phyloP scores from a whole-genome alignment of 2,329 filamentous ascomycete genomes.

The Moelleriella libera region DNA sequence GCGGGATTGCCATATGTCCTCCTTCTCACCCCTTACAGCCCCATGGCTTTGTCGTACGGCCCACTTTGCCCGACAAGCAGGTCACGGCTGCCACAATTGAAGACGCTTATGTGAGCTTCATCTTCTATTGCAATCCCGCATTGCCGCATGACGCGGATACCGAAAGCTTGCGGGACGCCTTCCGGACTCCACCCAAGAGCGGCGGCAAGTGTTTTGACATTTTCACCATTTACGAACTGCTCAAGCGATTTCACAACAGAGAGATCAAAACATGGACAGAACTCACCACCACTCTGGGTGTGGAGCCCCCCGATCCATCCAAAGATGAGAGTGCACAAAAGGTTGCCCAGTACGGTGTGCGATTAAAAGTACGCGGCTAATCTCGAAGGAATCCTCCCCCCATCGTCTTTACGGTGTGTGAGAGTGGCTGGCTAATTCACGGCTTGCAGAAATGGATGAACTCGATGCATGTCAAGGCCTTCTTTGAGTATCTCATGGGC shows the following conservation, averaged over 20 bases:
- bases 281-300: slow-evolving; percentile 72
- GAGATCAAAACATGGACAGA: slow-evolving; percentile 92
- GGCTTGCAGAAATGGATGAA: slow-evolving; percentile 73
- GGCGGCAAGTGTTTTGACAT: slow-evolving; percentile 78
- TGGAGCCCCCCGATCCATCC: slow-evolving; percentile 66
- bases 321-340: slow-evolving; percentile 67
- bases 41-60: slow-evolving; percentile 6
- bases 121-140: slow-evolving; percentile 81
- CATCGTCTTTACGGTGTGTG: not conserved
- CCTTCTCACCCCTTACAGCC: not conserved
- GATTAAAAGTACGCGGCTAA: slow-evolving; percentile 55
- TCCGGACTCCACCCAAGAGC: slow-evolving; percentile 69
- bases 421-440: not conserved
- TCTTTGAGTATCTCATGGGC: slow-evolving; percentile 78
- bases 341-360: slow-evolving; percentile 86
- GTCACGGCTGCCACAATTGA: slow-evolving; percentile 61
- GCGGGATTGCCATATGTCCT: not conserved
- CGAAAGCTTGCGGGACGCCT: slow-evolving; percentile 56
- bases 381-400: not conserved
- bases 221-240: slow-evolving; percentile 53
- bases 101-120: slow-evolving; percentile 70
- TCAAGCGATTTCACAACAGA: slow-evolving; percentile 62
- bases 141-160: slow-evolving; percentile 56
- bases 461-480: slow-evolving; percentile 87
- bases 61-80: slow-evolving; percentile 46